Conservation (phyloP, 1,284 basidiomycete species). For the Schizophyllum commune region DNA sequence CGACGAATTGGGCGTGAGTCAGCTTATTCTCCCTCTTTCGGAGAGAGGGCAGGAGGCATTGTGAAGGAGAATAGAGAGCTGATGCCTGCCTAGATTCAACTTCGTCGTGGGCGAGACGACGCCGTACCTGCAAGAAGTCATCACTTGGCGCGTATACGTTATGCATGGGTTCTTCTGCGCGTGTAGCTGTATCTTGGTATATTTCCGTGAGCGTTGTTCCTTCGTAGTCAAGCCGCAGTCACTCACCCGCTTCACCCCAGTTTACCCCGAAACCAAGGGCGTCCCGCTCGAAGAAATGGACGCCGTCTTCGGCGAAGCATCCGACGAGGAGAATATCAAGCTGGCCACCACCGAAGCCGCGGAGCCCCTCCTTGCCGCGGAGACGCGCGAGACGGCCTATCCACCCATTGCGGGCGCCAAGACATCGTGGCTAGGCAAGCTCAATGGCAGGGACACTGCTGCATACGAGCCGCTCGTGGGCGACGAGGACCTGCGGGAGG, state of each 20-base stretch:
- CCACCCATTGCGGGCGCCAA: neutral
- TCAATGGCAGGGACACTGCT: neutral
- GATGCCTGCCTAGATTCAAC: conserved; percentile 58
- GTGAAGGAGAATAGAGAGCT: no score
- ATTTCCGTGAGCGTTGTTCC: conserved; percentile 47
- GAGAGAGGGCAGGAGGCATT: no score
- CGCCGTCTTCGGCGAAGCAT: conserved; percentile 59
- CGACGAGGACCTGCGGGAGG: neutral
- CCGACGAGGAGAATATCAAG: neutral
- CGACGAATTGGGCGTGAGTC: neutral
- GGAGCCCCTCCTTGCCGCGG: neutral
- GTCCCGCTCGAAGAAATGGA: conserved; percentile 81
- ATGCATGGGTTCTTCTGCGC: conserved; percentile 94
- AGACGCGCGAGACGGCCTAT: neutral
- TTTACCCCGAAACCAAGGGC: conserved; percentile 77
- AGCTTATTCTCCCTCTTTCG: no score
- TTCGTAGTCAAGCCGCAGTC: conserved; percentile 3
- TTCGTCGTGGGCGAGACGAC: conserved; percentile 86
- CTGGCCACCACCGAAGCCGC: neutral
- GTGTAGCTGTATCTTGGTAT: conserved; percentile 78
- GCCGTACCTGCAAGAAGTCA: conserved; percentile 81
- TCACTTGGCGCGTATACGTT: conserved; percentile 88
- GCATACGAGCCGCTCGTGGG: neutral
- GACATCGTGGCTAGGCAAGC: neutral
- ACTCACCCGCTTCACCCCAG: conserved; percentile 25